Percentiles rank a stretch among this genome's conserved stretches.
These are phyloP conservation scores for Aspergillus sp. DNA, from an alignment of 2,329 filamentous ascomycete genomes.

Conservation along the genomic window DNA sequence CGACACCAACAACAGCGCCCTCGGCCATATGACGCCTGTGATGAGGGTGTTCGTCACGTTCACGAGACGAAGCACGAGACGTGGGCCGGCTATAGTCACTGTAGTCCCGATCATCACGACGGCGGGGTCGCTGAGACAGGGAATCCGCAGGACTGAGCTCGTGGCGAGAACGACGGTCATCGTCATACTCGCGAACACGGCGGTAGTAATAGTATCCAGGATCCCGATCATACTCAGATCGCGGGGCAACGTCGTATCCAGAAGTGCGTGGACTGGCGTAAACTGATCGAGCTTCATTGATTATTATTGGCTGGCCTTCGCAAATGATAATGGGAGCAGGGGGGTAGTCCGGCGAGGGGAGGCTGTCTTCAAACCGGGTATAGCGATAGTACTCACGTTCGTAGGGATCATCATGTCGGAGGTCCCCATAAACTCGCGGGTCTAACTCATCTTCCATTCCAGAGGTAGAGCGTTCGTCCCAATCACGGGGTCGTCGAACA, in stretches of 20 bases:
- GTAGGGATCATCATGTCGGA: conserved; percentile 38
- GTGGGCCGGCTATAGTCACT: conserved; percentile 59
- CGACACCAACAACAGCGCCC: conserved; percentile 54
- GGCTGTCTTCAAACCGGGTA: conserved; percentile 48
- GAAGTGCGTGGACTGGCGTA: conserved; percentile 47
- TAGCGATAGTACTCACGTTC: conserved; percentile 44
- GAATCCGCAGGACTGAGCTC: conserved; percentile 48
- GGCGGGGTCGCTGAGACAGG: conserved; percentile 43
- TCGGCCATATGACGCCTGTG: conserved; percentile 55
- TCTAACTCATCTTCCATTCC: conserved; percentile 43
- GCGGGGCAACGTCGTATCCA: conserved; percentile 55
- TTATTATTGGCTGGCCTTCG: conserved; percentile 49
- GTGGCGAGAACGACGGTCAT: conserved; percentile 39
- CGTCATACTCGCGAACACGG: conserved; percentile 48
- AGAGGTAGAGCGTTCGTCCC: conserved; percentile 25
- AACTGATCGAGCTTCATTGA: conserved; percentile 48
- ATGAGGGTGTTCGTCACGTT: conserved; percentile 37
- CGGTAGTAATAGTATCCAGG: conserved; percentile 60
- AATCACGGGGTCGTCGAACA: conserved; percentile 41
- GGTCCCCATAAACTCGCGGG: conserved; percentile 39
- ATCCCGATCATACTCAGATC: conserved; percentile 49
- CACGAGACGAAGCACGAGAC: conserved; percentile 45
- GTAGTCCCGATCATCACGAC: conserved; percentile 37
- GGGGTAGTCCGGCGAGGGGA: conserved; percentile 40
- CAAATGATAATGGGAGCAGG: conserved; percentile 46